Base-by-base conservation (phyloP, 2,329 filamentous ascomycete species). In the Chaetomium globosum region DNA sequence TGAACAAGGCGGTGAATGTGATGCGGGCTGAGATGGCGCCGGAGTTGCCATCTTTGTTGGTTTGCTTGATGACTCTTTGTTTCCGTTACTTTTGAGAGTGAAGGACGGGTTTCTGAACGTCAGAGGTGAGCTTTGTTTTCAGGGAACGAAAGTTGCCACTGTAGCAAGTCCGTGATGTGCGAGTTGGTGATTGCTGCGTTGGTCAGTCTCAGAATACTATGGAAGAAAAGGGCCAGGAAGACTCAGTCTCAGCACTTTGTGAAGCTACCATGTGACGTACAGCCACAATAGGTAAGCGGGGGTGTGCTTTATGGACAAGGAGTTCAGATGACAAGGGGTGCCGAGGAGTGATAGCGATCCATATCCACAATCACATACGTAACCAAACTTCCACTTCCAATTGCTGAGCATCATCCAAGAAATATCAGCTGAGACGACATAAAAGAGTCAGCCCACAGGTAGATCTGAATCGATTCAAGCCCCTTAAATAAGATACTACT, bases 401-500 rank as follows among this genome's bases (percentile, higher is more conserved):
- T 53, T 28, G 16, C 9, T 52, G 10, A 3, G 23, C 12, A 12
- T 12, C 21, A 12, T 12, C 21, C 30, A 19, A 26, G 1, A n/a
- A n/a, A 30, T 0, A 10, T 5, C 10, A 43, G 4, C 4, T n/a
- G 33, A 30, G 8, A 13, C 1, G 2, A 7, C 8, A 28, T 8
- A 21, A 8, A 10, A 12, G 19, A 48, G 9, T 10, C 6, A 6
- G 31, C 7, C 26, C 26, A 26, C 26, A 2, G 4, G 2, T 26
- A 26, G 26, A 26, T 26, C 26, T 4, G 26, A 26, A 10, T 31
- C 7, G n/a, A 19, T n/a, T 36, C 31, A 13, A 13, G 19, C 8
- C 8, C n/a, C 21, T 31, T 31, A 3, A 19, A 49, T 61, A 51
- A 55, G 59, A 62, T 43, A 43, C 36, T 43, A 43, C 36, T 4